Evolutionary conservation across 306 rosid genomes (phyloP).

Genomic region (Morella rubra): DNA sequence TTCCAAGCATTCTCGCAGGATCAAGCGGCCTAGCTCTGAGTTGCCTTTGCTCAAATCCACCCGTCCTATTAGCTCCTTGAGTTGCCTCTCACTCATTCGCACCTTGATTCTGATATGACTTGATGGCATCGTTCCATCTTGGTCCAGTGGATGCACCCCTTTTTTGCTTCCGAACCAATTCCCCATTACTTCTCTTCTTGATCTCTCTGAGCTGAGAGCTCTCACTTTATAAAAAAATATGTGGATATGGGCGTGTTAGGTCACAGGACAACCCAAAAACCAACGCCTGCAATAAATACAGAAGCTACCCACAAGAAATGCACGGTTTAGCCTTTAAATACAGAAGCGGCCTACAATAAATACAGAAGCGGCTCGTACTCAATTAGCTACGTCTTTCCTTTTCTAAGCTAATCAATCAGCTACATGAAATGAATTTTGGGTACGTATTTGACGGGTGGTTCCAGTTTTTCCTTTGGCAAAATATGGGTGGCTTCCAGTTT

Average conservation of each 20-base stretch:
- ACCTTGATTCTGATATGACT: conserved; percentile 36
- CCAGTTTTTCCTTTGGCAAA: no score
- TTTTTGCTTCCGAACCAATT: conserved; percentile 30
- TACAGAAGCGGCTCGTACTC: no score
- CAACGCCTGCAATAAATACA: conserved; percentile 22
- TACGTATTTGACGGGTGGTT: background rate
- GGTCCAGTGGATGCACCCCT: conserved; percentile 20
- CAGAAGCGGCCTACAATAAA: no score
- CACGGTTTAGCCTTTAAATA: background rate
- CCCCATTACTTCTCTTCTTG: conserved; percentile 27
- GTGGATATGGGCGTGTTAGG: background rate
- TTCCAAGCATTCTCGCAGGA: conserved; percentile 37
- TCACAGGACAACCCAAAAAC: background rate
- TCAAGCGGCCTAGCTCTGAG: conserved; percentile 31
- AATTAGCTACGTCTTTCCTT: no score
- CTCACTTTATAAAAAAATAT: background rate
- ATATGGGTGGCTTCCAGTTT: no score
- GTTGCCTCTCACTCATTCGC: conserved; percentile 32
- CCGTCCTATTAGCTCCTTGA: conserved; percentile 34
- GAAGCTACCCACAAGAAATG: background rate
- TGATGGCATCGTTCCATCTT: background rate
- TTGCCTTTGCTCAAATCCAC: conserved; percentile 26
- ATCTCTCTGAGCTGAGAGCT: background rate
- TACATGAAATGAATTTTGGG: background rate
- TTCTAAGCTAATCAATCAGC: background rate